These are phyloP conservation scores for Venturia aucupariae DNA, from an alignment of 2,329 filamentous ascomycete species.

Conservation along the genomic window DNA sequence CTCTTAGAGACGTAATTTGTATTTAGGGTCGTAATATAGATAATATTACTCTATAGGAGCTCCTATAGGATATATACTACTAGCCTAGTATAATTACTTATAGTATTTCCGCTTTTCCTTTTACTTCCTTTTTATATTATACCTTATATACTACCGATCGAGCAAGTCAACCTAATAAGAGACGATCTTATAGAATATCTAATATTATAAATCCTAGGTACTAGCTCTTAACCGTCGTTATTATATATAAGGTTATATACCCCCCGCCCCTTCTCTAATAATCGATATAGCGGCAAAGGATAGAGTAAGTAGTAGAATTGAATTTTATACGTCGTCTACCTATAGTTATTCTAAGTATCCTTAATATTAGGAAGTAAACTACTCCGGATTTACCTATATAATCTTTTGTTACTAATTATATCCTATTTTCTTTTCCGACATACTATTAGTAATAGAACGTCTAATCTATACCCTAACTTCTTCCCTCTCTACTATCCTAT, in stretches of 20 bases:
- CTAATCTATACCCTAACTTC: not conserved
- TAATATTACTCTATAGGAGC: not conserved
- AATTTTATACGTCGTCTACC: not conserved
- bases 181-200: not conserved
- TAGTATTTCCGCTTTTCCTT: not conserved
- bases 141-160: not conserved
- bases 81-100: not conserved
- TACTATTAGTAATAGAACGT: too few species aligned
- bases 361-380: not conserved
- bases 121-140: not conserved
- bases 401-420: not conserved
- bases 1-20: not conserved
- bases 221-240: not conserved
- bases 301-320: not conserved
- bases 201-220: not conserved
- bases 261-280: not conserved
- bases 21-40: not conserved
- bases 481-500: not conserved
- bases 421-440: too few species aligned
- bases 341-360: not conserved
- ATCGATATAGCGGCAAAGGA: not conserved
- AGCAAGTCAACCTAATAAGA: not conserved
- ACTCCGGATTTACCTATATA: not conserved
- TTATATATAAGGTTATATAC: too few species aligned
- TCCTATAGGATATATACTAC: too few species aligned